Evolutionary conservation across 1,284 basidiomycete genomes (phyloP), one percentile per base, ranked within the genome.

Genomic region (Cutaneotrichosporon cutaneum): DNA sequence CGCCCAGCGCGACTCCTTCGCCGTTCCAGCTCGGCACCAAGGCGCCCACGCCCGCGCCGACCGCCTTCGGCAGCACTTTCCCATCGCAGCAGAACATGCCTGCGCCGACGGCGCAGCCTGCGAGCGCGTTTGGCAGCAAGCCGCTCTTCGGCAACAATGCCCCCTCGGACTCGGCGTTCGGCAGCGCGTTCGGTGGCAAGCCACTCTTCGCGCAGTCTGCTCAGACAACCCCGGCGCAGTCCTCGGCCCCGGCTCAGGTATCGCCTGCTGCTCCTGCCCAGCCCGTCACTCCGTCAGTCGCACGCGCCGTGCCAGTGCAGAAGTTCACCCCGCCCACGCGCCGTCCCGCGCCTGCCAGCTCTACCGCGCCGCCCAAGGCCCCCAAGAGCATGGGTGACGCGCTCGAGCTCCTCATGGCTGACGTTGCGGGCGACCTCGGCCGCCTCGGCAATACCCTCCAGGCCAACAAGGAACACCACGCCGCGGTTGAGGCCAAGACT

Each of bases 361-460:
- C 30, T 7, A 10, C 21, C 21, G 13, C 42, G 8, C 75, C 70
- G 35, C 73, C 54, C 69, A 60, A 44, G 61, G 24, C 48, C 6
- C 67, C 59, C 39, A 65, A 63, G 56, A 63, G 68, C 3, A 72
- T 77, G 68, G 63, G 62, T 1, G 68, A 66, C 1, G 60, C 70
- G 13, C 50, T 75, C 1, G 72, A 81, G 60, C 69, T 77, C 4
- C 68, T 79, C 35, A 69, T 82, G 24, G 70, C 72, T 11, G 72
- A 77, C 21, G 76, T 83, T 56, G 67, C 80, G 0, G 70, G 71
- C 3, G 72, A 77, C 22, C 70, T 81, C 36, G 50, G 67, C 22
- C 36, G 77, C 71, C 77, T 83, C 47, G 72, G 74, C 56, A 60
- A 61, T 4, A 67, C 70, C 3, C 68, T 82, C 22, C 59, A 60